phyloP scores from a whole-genome alignment of 2,329 filamentous ascomycete genomes.

The Fusarium newnesense region DNA sequence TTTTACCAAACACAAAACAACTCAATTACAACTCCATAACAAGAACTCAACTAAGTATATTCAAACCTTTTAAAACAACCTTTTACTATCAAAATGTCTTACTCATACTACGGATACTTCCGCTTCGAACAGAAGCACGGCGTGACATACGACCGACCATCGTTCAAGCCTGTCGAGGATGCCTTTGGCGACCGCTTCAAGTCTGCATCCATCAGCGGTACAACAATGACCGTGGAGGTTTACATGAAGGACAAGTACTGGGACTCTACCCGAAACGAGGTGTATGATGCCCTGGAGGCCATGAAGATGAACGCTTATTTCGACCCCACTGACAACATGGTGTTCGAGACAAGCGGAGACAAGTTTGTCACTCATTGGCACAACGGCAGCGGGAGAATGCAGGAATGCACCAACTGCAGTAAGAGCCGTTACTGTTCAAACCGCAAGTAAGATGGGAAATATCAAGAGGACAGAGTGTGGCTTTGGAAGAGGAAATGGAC shows the following conservation, averaged over 20 bases:
- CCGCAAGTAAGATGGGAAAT: fast-evolving
- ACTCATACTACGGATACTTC: neutral
- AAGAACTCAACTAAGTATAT: neutral
- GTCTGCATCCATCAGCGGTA: neutral
- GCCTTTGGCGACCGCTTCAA: neutral
- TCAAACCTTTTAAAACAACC: fast-evolving
- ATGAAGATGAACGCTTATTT: neutral
- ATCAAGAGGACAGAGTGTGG: fast-evolving
- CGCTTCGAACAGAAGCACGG: neutral
- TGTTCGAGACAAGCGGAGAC: neutral
- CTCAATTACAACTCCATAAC: neutral
- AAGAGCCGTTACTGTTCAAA: neutral
- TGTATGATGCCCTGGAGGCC: neutral
- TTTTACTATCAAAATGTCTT: neutral
- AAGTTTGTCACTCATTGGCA: neutral
- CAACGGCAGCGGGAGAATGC: neutral
- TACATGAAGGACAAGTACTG: neutral
- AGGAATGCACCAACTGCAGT: neutral
- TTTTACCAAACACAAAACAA: neutral
- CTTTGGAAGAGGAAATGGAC: too few species aligned
- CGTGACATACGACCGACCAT: neutral
- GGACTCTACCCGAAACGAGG: neutral
- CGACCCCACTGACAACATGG: neutral
- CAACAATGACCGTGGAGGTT: neutral
- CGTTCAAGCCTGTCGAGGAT: neutral